Evolutionary conservation across 306 rosid species (phyloP).

Genomic region (Trifolium repens): DNA sequence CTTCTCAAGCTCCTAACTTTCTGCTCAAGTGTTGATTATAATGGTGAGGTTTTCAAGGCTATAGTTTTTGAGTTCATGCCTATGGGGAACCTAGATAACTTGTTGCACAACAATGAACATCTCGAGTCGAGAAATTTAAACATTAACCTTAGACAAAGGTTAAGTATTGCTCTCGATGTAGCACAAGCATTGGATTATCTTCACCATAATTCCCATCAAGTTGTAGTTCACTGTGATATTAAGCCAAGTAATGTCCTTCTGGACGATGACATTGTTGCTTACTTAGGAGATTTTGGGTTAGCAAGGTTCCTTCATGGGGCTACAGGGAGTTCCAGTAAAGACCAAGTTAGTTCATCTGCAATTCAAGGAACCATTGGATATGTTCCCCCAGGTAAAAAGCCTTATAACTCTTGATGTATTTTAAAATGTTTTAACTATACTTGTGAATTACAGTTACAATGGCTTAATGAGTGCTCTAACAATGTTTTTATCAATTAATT

Average conservation of each 20-base stretch:
- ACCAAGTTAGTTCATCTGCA: conserved; percentile 34
- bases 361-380: conserved; percentile 48
- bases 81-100: conserved; percentile 44
- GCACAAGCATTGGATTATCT: conserved; percentile 53
- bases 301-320: conserved; percentile 39
- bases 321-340: neutral
- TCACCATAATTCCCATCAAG: conserved; percentile 36
- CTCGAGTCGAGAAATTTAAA: neutral
- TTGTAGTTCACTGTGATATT: conserved; percentile 52
- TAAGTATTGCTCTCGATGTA: conserved; percentile 46
- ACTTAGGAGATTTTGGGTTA: conserved; percentile 53
- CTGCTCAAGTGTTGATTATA: conserved; percentile 47
- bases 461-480: neutral
- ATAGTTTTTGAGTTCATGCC: conserved; percentile 51
- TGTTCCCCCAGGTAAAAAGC: conserved; percentile 41
- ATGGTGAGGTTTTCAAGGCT: conserved; percentile 46
- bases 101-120: conserved; percentile 31
- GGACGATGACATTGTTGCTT: conserved; percentile 45
- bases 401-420: neutral
- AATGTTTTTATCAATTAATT: neutral
- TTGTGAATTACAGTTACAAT: neutral
- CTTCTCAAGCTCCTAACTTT: conserved; percentile 43
- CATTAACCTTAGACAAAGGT: conserved; percentile 22
- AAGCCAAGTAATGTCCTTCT: conserved; percentile 56
- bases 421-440: neutral